phyloP scores from a whole-genome alignment of 768 basidiomycete genomes.

The Sporobolomyces pararoseus region DNA sequence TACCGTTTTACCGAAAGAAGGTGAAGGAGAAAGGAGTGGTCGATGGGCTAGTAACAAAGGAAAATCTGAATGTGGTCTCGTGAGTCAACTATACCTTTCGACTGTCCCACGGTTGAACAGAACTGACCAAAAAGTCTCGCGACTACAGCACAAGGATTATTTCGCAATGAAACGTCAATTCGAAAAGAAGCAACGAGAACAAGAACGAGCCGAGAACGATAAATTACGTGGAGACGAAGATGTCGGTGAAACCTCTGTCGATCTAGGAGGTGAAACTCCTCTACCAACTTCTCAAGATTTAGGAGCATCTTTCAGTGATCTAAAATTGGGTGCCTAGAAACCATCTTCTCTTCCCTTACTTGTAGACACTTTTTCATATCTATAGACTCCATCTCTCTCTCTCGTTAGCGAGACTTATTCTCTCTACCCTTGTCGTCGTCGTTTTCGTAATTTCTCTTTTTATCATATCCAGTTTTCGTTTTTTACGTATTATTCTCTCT shows the following conservation, averaged over 20 bases:
- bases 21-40: slow-evolving; percentile 71
- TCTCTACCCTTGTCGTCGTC: background rate
- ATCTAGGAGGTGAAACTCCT: slow-evolving; percentile 2
- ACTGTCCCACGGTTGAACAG: background rate
- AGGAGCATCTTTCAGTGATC: slow-evolving; percentile 29
- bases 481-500: background rate
- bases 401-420: background rate
- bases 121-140: background rate
- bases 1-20: slow-evolving; percentile 55
- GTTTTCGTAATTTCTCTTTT: background rate
- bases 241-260: slow-evolving; percentile 38
- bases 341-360: too few species aligned
- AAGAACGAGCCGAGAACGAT: slow-evolving; percentile 37
- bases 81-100: background rate
- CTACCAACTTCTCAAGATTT: slow-evolving; percentile 27
- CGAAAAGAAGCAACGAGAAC: slow-evolving; percentile 50
- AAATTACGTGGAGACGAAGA: slow-evolving; percentile 36
- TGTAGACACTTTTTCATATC: slow-evolving; percentile 1
- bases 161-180: slow-evolving; percentile 58
- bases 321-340: slow-evolving; percentile 27
- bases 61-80: slow-evolving; percentile 91
- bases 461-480: too few species aligned
- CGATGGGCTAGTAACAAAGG: slow-evolving; percentile 76
- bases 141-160: slow-evolving; percentile 60
- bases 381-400: background rate